A percentile compares a stretch with the other conserved stretches of the same genome.
Evolutionary conservation across 176 grass and related monocot species (phyloP).

Genomic region (Lolium perenne): DNA sequence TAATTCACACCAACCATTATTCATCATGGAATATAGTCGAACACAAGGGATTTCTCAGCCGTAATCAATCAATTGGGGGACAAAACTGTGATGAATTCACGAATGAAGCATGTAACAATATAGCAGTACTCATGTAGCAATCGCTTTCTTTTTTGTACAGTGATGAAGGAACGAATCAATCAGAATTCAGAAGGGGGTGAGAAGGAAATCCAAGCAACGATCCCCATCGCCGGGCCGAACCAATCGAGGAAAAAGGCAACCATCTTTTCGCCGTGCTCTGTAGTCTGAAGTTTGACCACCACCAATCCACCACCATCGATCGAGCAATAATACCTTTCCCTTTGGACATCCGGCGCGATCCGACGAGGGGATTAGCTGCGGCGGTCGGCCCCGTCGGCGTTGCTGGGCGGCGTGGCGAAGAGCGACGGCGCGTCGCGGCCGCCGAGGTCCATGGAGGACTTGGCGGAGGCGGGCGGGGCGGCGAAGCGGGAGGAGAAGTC

Average conservation of each 20-base stretch:
- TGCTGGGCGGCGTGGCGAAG: constrained; percentile 39
- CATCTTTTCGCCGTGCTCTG: background rate
- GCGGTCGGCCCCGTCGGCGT: constrained; percentile 32
- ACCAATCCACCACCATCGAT: background rate
- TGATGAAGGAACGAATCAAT: constrained; percentile 19
- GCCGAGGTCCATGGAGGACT: constrained; percentile 80
- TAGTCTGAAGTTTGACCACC: constrained; percentile 8
- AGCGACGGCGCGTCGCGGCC: constrained; percentile 68
- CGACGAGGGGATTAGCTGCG: background rate
- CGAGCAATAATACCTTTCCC: background rate
- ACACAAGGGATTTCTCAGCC: background rate
- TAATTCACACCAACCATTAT: background rate
- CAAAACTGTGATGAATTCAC: constrained; percentile 53
- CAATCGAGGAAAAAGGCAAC: constrained; percentile 33
- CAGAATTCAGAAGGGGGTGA: background rate
- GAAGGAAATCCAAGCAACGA: constrained; percentile 10
- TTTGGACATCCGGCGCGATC: background rate
- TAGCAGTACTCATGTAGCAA: constrained; percentile 20
- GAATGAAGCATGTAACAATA: background rate
- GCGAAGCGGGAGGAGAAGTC: constrained; percentile 91
- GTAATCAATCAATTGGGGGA: constrained; percentile 6
- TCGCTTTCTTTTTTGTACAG: constrained; percentile 35
- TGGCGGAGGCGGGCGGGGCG: constrained; percentile 57
- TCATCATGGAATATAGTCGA: background rate
- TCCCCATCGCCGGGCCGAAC: constrained; percentile 27